Base-by-base conservation (phyloP, 306 rosid genomes). In the Sindora glabra region DNA sequence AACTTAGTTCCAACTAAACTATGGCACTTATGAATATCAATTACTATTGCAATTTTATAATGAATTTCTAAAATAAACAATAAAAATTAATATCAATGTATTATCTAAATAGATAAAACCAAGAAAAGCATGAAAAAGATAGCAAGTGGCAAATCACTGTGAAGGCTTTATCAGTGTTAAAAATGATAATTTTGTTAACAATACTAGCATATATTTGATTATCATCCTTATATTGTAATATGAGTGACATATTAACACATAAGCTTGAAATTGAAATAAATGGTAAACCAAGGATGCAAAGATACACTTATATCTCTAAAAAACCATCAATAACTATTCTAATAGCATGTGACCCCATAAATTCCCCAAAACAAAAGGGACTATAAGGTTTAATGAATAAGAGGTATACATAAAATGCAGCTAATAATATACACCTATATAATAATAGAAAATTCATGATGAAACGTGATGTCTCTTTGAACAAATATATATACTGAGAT, bases 1-100 rank as follows among this genome's bases (percentile, higher is more conserved):
- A 83, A 96, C 74, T 91, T 89, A 53, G 87, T 76, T 67, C 89
- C 91, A 41, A 87, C 89, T 69, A 91, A 74, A 9, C 80, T 79
- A 73, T 85, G 95, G 78, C 95, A 77, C 73, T 84, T 83, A 57
- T 91, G 97, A 73, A 96, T 78, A 71, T 91, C 86, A 61, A 78
- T 68, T 71, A 96, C 97, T 46, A 89, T 87, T 41, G 84, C 76
- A 76, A 87, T 73, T 83, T 74, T 87, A 77, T 87, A 77, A 58
- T 91, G 96, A 71, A 81, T 72, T 78, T 86, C 96, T 63, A 91
- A 79, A 59, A 87, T 69, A 83, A 91, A 83, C 97, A 87, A 89
- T 77, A 19, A 39, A 69, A 50, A 49, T 48, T 25, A 47, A 69
- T 40, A 77, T 24, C 74, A 62, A 30, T 46, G 62, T 53, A 52